These are phyloP conservation scores for Neurospora sp. DNA, from an alignment of 495 filamentous ascomycete species.

Conservation along the genomic window DNA sequence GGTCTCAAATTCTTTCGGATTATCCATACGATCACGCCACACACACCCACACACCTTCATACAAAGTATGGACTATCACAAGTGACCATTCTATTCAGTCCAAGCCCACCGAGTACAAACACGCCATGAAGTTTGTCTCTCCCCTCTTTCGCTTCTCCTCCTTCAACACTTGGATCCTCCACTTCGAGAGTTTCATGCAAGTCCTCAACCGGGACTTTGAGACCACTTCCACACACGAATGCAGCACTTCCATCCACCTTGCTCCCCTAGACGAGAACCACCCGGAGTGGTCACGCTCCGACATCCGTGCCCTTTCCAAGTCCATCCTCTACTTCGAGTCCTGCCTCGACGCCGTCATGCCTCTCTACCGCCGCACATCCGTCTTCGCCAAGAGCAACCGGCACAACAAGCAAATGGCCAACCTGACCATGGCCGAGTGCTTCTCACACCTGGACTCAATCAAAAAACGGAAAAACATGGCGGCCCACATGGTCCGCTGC, in stretches of 20 bases:
- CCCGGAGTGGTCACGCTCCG: not conserved
- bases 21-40: not conserved
- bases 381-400: slow-evolving; percentile 24
- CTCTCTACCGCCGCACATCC: slow-evolving; percentile 13
- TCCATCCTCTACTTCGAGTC: slow-evolving; percentile 21
- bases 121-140: slow-evolving; percentile 19
- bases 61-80: slow-evolving; percentile 16
- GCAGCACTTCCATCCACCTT: slow-evolving; percentile 20
- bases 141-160: slow-evolving; percentile 17
- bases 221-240: slow-evolving; percentile 16
- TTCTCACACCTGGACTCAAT: slow-evolving; percentile 8
- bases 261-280: slow-evolving; percentile 12
- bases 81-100: slow-evolving; percentile 12
- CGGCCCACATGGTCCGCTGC: slow-evolving; percentile 20
- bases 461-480: slow-evolving; percentile 1
- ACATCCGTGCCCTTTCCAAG: slow-evolving; percentile 13
- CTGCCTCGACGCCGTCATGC: slow-evolving; percentile 22
- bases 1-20: slow-evolving; percentile 7
- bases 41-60: not conserved
- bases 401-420: slow-evolving; percentile 12
- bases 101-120: slow-evolving; percentile 13
- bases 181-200: slow-evolving; percentile 9
- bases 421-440: slow-evolving; percentile 6
- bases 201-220: slow-evolving; percentile 19
- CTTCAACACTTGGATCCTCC: slow-evolving; percentile 9